Percentiles rank a stretch among this genome's conserved stretches.
These are phyloP conservation scores for Colletotrichum spinosum DNA, from an alignment of 2,329 filamentous ascomycete species.

Conservation along the genomic window DNA sequence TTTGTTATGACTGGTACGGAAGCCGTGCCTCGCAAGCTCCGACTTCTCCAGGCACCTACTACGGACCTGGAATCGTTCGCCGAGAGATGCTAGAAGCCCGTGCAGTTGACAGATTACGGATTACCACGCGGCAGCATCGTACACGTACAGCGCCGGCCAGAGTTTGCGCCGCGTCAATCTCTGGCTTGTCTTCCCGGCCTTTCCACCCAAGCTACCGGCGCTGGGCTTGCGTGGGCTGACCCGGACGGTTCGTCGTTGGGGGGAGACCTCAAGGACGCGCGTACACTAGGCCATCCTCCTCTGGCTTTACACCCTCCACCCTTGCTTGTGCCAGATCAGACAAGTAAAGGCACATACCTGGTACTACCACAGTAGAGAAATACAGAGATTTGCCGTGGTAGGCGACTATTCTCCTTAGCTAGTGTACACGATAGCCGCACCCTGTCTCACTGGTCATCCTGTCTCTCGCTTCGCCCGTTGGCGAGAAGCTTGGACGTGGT, in stretches of 20 bases:
- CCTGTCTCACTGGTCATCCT: slow-evolving; percentile 9
- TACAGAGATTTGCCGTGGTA: slow-evolving; percentile 4
- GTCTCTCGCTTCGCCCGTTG: slow-evolving; percentile 13
- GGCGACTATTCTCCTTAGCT: not conserved
- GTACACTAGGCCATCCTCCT: slow-evolving; percentile 24
- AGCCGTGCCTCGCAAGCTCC: slow-evolving; percentile 10
- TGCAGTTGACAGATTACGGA: too few relatives aligned
- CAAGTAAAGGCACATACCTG: not conserved
- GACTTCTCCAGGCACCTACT: not conserved
- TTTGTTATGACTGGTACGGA: slow-evolving; percentile 11
- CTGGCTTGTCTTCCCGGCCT: not conserved
- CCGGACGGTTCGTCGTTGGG: slow-evolving; percentile 18
- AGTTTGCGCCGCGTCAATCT: slow-evolving; percentile 12
- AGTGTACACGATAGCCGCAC: slow-evolving; percentile 15
- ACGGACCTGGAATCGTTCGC: not conserved
- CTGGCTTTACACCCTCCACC: slow-evolving; percentile 15
- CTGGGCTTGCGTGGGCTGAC: slow-evolving; percentile 34
- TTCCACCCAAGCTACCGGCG: slow-evolving; percentile 3
- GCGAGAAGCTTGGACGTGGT: not conserved
- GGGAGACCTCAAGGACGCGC: slow-evolving; percentile 31
- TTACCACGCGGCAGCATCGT: too few relatives aligned
- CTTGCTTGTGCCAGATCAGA: slow-evolving; percentile 39
- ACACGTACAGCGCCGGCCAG: not conserved
- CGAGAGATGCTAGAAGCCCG: not conserved
- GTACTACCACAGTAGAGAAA: not conserved